Evolutionary conservation across 768 basidiomycete species (phyloP), one percentile per base, ranked within the genome.

Genomic region (Boletus sp.): DNA sequence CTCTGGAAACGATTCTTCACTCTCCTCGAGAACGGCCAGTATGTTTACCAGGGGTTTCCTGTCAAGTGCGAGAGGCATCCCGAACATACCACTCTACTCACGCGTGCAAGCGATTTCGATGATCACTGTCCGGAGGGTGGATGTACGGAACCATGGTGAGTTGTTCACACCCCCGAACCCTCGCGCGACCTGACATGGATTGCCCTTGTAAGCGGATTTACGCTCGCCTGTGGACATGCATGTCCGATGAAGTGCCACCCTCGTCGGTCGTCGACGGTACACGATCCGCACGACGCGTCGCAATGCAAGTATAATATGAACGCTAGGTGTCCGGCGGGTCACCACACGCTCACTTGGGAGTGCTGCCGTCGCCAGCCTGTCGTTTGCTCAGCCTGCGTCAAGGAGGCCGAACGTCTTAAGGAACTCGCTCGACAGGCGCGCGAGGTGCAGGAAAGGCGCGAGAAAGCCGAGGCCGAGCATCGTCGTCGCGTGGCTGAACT

Each of bases 231-330:
- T 32, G 62, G 62, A 7, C 86, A 88, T 60, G 29, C 23, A 1
- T 88, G 87, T 55, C 75, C 77, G 3, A 80, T 76, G 0, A 85
- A 78, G 64, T 88, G 86, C 53, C 86, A 88, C 63, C 78, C 78
- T 51, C 48, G 5, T 60, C 52, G 43, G 77, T 82, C 57, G 77
- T 77, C 10, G 76, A 80, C 61, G 41, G 29, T 42, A 7, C 19
- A 17, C 3, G 44, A 54, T 8, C 54, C 44, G 1, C 65, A 64
- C n/a, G 41, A 49, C 17, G 33, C 25, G 1, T 77, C 82, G 72
- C 53, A 54, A 0, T 87, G 85, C 66, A 59, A 66, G 19, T 50
- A 66, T 2, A 59, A 70, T 14, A 50, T 80, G 43, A 46, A 61
- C 6, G 60, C 51, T 1, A 71, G 60, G 47, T 87, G 87, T 62